These are phyloP conservation scores for Aspergillus carlsbadensis DNA, from an alignment of 495 filamentous ascomycete genomes.

Conservation along the genomic window DNA sequence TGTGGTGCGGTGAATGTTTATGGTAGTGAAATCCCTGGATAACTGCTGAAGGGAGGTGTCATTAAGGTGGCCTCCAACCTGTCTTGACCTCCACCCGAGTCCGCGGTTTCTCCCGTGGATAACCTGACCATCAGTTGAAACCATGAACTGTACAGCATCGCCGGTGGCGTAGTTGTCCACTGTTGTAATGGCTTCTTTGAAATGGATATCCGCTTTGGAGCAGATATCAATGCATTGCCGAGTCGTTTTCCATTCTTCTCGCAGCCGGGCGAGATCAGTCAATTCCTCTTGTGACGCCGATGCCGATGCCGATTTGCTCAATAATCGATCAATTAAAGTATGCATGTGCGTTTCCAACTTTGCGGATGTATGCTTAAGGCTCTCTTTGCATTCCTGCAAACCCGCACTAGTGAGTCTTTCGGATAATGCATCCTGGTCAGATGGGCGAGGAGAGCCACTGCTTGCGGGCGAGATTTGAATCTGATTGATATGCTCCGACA, in stretches of 20 bases:
- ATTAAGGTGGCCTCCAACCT: constrained; percentile 41
- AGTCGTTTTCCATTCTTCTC: constrained; percentile 39
- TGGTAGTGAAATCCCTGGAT: constrained; percentile 35
- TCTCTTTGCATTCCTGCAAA: constrained; percentile 41
- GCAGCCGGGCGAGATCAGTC: constrained; percentile 33
- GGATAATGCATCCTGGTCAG: constrained; percentile 19
- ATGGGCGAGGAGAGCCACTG: constrained; percentile 13
- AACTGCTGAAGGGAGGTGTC: constrained; percentile 37
- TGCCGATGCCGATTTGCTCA: constrained; percentile 28
- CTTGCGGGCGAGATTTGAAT: constrained; percentile 20
- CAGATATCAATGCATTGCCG: constrained; percentile 39
- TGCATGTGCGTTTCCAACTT: constrained; percentile 38
- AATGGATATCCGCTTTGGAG: constrained; percentile 30
- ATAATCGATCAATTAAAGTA: constrained; percentile 30
- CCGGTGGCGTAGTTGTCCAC: constrained; percentile 40
- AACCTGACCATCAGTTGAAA: constrained; percentile 37
- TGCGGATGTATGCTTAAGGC: constrained; percentile 24
- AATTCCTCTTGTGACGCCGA: constrained; percentile 30
- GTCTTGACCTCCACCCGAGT: constrained; percentile 39
- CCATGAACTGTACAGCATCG: constrained; percentile 41
- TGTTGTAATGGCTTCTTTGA: constrained; percentile 33
- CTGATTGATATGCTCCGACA: constrained; percentile 37
- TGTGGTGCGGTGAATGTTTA: constrained; percentile 16
- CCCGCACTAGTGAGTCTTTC: constrained; percentile 34
- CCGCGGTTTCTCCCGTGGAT: constrained; percentile 38